Conservation (phyloP, 225 moss, liverwort and hornwort genomes). For the Physcomitrium patens region DNA sequence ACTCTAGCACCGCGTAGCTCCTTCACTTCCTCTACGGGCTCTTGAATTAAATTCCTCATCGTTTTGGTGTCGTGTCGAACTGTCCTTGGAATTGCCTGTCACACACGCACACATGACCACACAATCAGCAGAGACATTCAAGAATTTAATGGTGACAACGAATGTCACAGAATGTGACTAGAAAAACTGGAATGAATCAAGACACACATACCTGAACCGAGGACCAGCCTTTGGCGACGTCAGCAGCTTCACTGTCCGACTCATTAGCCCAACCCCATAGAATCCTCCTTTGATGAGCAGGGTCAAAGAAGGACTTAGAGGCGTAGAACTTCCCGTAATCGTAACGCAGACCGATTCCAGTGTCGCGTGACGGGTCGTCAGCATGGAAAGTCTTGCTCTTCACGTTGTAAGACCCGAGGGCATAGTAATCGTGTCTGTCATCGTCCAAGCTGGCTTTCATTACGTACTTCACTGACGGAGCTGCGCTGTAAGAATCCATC, state of each 20-base stretch:
- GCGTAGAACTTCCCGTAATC: conserved; percentile 77
- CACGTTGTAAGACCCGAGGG: conserved; percentile 53
- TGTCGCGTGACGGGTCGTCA: conserved; percentile 27
- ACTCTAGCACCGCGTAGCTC: too few species aligned
- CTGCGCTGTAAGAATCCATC: conserved; percentile 10
- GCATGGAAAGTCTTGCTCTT: conserved; percentile 41
- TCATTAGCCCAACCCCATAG: conserved; percentile 71
- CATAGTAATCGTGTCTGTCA: conserved; percentile 52
- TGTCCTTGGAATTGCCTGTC: too few species aligned
- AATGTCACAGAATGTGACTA: too few species aligned
- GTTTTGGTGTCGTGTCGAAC: too few species aligned
- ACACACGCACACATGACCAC: too few species aligned
- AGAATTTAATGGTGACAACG: too few species aligned
- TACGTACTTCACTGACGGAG: conserved; percentile 43
- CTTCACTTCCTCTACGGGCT: too few species aligned
- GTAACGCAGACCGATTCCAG: conserved; percentile 53
- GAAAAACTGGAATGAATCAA: too few species aligned
- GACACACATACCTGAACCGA: background rate
- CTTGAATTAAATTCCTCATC: too few species aligned
- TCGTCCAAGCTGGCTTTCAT: conserved; percentile 52
- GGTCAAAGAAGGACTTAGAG: conserved; percentile 66
- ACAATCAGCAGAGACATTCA: too few species aligned
- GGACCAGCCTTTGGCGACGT: conserved; percentile 65
- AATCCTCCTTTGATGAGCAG: conserved; percentile 40
- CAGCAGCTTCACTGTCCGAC: conserved; percentile 49